Percentiles rank a stretch among this genome's conserved stretches.
Evolutionary conservation across 2,329 filamentous ascomycete species (phyloP).

Genomic region (Thermochaetoides dissita): DNA sequence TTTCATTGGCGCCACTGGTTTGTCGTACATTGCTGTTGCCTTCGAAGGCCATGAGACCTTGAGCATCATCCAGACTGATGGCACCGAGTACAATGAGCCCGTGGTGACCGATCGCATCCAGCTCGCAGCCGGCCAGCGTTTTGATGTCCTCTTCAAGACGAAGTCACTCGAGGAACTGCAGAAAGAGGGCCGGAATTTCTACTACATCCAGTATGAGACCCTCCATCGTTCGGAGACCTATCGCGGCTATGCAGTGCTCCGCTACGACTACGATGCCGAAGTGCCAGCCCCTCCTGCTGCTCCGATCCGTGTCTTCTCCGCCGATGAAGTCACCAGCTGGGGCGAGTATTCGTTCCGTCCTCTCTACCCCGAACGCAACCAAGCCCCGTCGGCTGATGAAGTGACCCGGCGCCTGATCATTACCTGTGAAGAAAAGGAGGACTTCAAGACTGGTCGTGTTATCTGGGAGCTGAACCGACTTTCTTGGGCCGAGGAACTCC

Average conservation of each 20-base stretch:
- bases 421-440: constrained; percentile 27
- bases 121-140: constrained; percentile 45
- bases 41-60: constrained; percentile 43
- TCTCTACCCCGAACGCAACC: constrained; percentile 18
- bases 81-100: constrained; percentile 38
- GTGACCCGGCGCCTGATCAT: constrained; percentile 37
- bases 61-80: constrained; percentile 47
- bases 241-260: constrained; percentile 34
- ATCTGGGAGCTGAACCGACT: constrained; percentile 29
- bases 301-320: constrained; percentile 22
- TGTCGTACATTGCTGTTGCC: constrained; percentile 39
- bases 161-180: constrained; percentile 33
- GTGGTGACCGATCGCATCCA: constrained; percentile 36
- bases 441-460: constrained; percentile 18
- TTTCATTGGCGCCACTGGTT: constrained; percentile 41
- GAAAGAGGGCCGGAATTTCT: constrained; percentile 22
- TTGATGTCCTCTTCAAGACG: constrained; percentile 39
- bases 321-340: constrained; percentile 23
- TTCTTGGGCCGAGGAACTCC: constrained; percentile 28
- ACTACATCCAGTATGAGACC: constrained; percentile 32
- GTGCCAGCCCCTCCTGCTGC: constrained; percentile 16
- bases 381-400: constrained; percentile 26
- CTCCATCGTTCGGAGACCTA: constrained; percentile 32
- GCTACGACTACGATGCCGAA: constrained; percentile 7
- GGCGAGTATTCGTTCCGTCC: constrained; percentile 33